Evolutionary conservation across 192 early-diverging fungal genomes (phyloP).

Genomic region (Lobosporangium transversale): DNA sequence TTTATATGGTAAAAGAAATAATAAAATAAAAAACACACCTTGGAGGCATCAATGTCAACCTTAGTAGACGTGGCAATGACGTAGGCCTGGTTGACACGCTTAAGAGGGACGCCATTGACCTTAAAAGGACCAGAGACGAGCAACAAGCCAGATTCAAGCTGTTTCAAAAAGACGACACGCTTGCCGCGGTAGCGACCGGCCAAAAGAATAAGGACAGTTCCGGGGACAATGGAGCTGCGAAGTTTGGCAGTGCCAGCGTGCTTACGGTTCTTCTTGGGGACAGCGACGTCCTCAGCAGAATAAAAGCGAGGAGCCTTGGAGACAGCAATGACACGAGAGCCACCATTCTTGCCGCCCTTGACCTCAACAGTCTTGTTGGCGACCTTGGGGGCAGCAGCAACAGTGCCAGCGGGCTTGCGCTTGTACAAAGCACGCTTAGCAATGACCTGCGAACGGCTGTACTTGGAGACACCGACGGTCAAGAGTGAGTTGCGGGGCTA

Average conservation of each 20-base stretch:
- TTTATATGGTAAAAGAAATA: neutral
- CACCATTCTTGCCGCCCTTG: conserved; percentile 87
- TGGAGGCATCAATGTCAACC: conserved; percentile 85
- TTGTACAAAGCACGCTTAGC: conserved; percentile 92
- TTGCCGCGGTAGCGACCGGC: conserved; percentile 95
- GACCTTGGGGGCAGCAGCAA: conserved; percentile 59
- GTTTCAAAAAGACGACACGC: conserved; percentile 99
- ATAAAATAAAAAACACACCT: conserved; percentile 50
- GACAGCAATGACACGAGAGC: conserved; percentile 72
- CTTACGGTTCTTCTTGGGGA: conserved; percentile 86
- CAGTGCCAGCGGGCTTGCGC: conserved; percentile 75
- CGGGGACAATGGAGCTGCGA: conserved; percentile 95
- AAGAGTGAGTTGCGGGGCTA: conserved; percentile 84
- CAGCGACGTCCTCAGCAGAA: conserved; percentile 85
- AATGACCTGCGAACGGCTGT: conserved; percentile 84
- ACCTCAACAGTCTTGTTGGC: conserved; percentile 74
- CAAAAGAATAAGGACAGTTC: conserved; percentile 96
- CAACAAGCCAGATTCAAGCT: conserved; percentile 93
- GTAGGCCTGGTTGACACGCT: conserved; percentile 99
- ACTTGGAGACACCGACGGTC: conserved; percentile 85
- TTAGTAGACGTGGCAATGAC: conserved; percentile 99
- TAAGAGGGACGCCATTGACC: conserved; percentile 98
- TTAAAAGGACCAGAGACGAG: conserved; percentile 98
- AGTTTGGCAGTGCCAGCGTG: conserved; percentile 73
- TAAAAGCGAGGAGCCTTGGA: conserved; percentile 81